phyloP scores from a whole-genome alignment of 2,329 filamentous ascomycete genomes.

The Xylariaceae sp. region DNA sequence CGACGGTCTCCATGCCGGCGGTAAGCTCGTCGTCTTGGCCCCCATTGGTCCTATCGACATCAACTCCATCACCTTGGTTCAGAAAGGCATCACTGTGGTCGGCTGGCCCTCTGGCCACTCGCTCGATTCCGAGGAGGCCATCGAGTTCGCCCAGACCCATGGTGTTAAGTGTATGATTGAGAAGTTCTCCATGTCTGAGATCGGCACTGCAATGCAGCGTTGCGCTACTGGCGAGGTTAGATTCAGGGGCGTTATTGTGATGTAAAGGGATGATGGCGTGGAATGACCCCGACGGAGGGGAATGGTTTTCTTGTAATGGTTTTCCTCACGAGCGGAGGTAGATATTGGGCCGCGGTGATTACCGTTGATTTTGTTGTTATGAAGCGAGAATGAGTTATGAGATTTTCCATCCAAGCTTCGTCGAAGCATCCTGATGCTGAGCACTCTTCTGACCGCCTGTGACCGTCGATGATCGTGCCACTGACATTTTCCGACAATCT shows the following conservation, averaged over 20 bases:
- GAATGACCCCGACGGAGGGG: background rate
- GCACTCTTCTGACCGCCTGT: background rate
- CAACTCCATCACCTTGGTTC: slow-evolving; percentile 12
- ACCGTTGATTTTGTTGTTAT: background rate
- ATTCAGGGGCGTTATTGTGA: background rate
- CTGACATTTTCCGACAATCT: background rate
- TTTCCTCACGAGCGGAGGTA: background rate
- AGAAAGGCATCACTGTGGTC: slow-evolving; percentile 16
- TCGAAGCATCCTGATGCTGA: background rate
- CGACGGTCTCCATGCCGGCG: slow-evolving; percentile 17
- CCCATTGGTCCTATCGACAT: slow-evolving; percentile 14
- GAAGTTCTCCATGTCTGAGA: slow-evolving; percentile 12
- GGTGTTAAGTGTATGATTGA: slow-evolving; percentile 14
- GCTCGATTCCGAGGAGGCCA: slow-evolving; percentile 15
- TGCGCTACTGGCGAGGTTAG: slow-evolving; percentile 8
- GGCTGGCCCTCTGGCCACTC: slow-evolving; percentile 14
- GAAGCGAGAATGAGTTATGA: background rate
- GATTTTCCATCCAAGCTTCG: background rate
- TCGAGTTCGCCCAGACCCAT: slow-evolving; percentile 16
- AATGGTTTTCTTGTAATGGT: background rate
- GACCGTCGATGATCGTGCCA: background rate
- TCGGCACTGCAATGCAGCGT: slow-evolving; percentile 15
- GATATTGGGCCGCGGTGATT: background rate
- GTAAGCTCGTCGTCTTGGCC: slow-evolving; percentile 20
- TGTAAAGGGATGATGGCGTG: background rate